Evolutionary conservation across 1,284 basidiomycete species (phyloP).

Genomic region (Ganoderma boninense): DNA sequence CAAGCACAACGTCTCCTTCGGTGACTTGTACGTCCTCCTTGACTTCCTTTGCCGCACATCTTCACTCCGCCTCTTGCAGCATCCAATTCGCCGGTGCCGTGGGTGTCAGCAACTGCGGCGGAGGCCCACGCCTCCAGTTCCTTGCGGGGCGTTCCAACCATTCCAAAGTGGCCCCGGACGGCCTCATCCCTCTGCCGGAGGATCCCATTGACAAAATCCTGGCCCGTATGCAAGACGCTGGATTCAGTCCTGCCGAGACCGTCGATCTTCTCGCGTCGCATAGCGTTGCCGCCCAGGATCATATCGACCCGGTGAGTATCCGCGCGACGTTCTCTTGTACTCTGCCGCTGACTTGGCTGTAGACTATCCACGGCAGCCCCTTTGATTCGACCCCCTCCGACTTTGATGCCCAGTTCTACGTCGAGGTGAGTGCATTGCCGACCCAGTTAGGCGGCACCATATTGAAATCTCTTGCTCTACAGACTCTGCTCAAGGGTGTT

Average conservation of each 20-base stretch:
- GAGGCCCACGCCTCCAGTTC: conserved; percentile 40
- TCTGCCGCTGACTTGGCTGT: not conserved
- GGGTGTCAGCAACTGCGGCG: conserved; percentile 40
- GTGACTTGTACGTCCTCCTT: conserved; percentile 38
- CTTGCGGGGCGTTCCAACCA: conserved; percentile 36
- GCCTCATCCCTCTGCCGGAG: conserved; percentile 39
- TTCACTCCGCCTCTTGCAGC: conserved; percentile 18
- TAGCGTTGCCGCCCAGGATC: conserved; percentile 38
- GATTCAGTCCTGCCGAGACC: conserved; percentile 40
- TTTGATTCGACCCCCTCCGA: conserved; percentile 42
- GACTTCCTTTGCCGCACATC: not conserved
- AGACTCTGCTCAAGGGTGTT: conserved; percentile 44
- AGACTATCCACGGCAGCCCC: conserved; percentile 31
- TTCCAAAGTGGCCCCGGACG: conserved; percentile 36
- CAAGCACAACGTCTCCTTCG: conserved; percentile 39
- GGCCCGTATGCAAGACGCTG: conserved; percentile 37
- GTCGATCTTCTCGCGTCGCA: conserved; percentile 42
- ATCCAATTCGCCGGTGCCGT: conserved; percentile 43
- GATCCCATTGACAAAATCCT: conserved; percentile 41
- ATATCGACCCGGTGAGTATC: conserved; percentile 31
- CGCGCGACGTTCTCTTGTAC: not conserved
- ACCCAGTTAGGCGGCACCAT: too few species aligned
- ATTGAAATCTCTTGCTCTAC: not conserved
- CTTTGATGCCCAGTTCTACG: conserved; percentile 51
- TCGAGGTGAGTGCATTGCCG: conserved; percentile 31